Evolutionary conservation across 371 early-diverging fungal genomes (phyloP), one percentile per base, ranked within the genome.

Genomic region (Lichtheimia ramosa): DNA sequence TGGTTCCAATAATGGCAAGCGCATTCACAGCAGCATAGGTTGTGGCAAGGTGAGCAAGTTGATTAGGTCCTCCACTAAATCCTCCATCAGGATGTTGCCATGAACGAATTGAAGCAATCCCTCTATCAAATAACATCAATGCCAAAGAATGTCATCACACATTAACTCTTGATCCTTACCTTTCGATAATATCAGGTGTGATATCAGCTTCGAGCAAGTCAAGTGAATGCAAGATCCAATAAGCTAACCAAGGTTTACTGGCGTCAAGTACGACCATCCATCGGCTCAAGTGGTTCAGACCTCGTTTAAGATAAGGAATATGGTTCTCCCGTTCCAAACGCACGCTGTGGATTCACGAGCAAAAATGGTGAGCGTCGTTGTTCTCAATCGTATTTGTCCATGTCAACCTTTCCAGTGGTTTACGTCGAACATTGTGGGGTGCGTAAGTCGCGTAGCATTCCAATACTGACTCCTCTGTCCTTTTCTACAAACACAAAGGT

Each of bases 191-290:
- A 1, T 61, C 65, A 1, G 58, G 58, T 15, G 83, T 66, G 25
- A 89, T 62, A 16, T 62, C 65, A 43, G 74, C 63, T 18, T 84
- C 89, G 28, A 98, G 66, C 8, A 97, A 71, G 58, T 89, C 90
- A 14, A 96, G 74, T 0, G 93, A 74, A 61, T 96, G 96, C 13
- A 92, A 58, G 20, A 91, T 88, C 97, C 97, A 98, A 68, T 91
- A 96, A 2, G 85, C 68, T 12, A 98, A 62, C 97, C 97, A 98
- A 6, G 97, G 95, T 64, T 88, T 89, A 65, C 89, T 87, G 3
- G 98, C 92, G 69, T 96, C 96, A 43, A 97, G 81, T 0, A 79
- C 79, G 0, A 83, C 79, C 71, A 86, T 91, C 67, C 82, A 81
- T n/a, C 74, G 64, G 4, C 82, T 70, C 14, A 94, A 74, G 1